These are phyloP conservation scores for Hypoxylon sp. DNA, from an alignment of 2,329 filamentous ascomycete genomes.

Conservation along the genomic window DNA sequence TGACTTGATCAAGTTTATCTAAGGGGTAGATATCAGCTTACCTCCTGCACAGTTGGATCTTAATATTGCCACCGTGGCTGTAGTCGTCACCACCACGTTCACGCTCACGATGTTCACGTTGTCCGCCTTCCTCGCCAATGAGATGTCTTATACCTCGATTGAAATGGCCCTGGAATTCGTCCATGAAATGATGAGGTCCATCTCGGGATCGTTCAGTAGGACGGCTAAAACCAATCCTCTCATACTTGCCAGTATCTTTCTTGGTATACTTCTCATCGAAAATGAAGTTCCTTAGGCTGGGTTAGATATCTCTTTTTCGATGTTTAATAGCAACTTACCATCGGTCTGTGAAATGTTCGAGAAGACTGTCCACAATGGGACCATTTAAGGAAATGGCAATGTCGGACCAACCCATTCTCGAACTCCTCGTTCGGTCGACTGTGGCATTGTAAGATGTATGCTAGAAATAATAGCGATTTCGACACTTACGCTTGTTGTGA, in stretches of 20 bases:
- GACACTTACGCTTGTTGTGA: conserved; percentile 77
- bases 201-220: conserved; percentile 39
- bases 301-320: conserved; percentile 35
- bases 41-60: conserved; percentile 69
- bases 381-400: conserved; percentile 83
- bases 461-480: neutral
- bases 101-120: conserved; percentile 37
- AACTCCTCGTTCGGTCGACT: conserved; percentile 83
- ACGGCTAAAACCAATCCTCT: conserved; percentile 48
- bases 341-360: conserved; percentile 84
- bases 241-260: conserved; percentile 67
- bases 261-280: conserved; percentile 82
- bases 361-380: conserved; percentile 80
- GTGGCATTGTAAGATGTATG: conserved; percentile 26
- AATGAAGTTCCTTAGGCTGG: conserved; percentile 78
- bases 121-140: conserved; percentile 55
- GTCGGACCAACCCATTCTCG: conserved; percentile 95
- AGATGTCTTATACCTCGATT: conserved; percentile 59
- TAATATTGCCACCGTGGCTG: conserved; percentile 51
- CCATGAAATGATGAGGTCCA: conserved; percentile 54
- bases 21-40: conserved; percentile 43
- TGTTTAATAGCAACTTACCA: conserved; percentile 67
- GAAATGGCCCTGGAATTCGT: conserved; percentile 62
- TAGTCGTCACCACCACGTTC: conserved; percentile 37
- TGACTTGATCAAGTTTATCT: conserved; percentile 9